Base-by-base conservation (phyloP, 1,139 yeast species). In the Casaregolazyma suthepensis region DNA sequence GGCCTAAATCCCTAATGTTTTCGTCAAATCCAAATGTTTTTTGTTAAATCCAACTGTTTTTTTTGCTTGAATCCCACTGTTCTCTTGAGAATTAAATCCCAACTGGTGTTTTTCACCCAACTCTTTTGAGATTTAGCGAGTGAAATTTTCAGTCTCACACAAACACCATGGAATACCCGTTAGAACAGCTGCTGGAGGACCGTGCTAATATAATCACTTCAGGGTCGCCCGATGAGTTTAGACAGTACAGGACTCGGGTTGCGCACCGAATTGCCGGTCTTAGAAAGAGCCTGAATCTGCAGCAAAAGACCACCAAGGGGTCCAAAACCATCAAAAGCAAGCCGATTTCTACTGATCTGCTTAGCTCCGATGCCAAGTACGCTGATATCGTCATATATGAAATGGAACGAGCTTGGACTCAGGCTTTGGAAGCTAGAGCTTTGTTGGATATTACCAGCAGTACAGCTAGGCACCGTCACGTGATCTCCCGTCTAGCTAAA, bases 321-420 rank as follows among this genome's bases (percentile, higher is more conserved):
- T 67, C 77, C 37, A 65, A 69, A 15, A 52, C 43, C 18, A 52
- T 46, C 37, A 75, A 76, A 56, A 75, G 75, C 52, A 71, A 75
- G 61, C 67, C 71, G 5, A 75, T 83, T 44, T 62, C 75, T 2
- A 55, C 67, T 0, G 79, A 73, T n/a, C 77, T 81, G 55, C 80
- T 81, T 61, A 69, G 67, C 2, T 56, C 64, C n/a, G 77, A 83
- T 61, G 59, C 69, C 10, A 68, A 72, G 53, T 78, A 69, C 62
- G 87, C 82, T 13, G 66, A 70, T 29, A 67, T 86, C 19, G 67
- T 79, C 22, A 72, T 86, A 35, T 71, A 77, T 23, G 75, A 78
- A 10, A 82, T 85, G 0, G 96, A 88, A 67, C 76, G 93, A 62
- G 85, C 85, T 59, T 72, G 83, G 66, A 75, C 88, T 42, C 81